These are phyloP conservation scores for Glycyrrhiza uralensis DNA, from an alignment of 306 rosid genomes.

Conservation along the genomic window DNA sequence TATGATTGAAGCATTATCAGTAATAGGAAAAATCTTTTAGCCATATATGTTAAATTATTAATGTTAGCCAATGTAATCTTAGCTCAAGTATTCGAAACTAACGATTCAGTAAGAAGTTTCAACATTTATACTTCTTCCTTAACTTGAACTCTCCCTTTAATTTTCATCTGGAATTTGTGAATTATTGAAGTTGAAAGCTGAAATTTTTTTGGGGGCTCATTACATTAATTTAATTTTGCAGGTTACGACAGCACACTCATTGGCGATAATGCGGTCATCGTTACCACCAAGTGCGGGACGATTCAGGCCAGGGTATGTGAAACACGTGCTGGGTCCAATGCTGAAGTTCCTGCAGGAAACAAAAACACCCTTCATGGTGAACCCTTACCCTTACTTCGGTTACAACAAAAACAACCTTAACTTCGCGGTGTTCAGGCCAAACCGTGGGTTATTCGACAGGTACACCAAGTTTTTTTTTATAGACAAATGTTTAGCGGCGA, in stretches of 20 bases:
- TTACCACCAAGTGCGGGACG: conserved; percentile 68
- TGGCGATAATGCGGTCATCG: conserved; percentile 54
- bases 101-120: too few relatives aligned
- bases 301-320: conserved; percentile 59
- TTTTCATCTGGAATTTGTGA: not conserved
- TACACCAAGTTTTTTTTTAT: too few relatives aligned
- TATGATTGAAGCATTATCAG: too few relatives aligned
- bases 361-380: conserved; percentile 71
- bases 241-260: conserved; percentile 78
- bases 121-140: not conserved
- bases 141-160: not conserved
- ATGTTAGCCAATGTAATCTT: too few relatives aligned
- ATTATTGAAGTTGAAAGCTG: not conserved
- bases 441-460: conserved; percentile 50
- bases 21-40: too few relatives aligned
- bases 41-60: too few relatives aligned
- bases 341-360: conserved; percentile 54
- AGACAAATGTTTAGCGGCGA: too few relatives aligned
- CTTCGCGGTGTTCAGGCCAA: conserved; percentile 63
- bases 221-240: conserved; percentile 4
- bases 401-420: conserved; percentile 51
- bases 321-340: conserved; percentile 52
- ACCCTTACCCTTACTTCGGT: conserved; percentile 85
- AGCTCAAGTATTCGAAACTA: too few relatives aligned
- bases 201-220: not conserved